These are phyloP conservation scores for Xylaria sp. DNA, from an alignment of 2,329 filamentous ascomycete genomes.

Conservation along the genomic window DNA sequence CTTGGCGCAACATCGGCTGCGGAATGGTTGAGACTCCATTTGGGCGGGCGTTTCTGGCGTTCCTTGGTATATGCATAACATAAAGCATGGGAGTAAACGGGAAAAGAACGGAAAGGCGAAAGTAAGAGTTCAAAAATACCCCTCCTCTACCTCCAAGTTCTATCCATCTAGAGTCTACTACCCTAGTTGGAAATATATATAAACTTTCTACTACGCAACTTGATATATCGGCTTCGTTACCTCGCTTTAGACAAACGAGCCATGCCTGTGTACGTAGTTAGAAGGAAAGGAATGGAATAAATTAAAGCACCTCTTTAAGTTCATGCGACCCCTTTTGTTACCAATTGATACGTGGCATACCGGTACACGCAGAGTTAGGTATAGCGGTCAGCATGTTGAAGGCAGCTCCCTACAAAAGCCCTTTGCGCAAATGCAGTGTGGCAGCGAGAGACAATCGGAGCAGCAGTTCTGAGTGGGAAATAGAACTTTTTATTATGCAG, in stretches of 20 bases:
- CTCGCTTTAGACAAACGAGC: not conserved
- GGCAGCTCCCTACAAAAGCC: not conserved
- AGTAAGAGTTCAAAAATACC: slow-evolving; percentile 41
- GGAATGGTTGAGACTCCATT: not conserved
- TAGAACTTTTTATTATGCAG: slow-evolving; percentile 9
- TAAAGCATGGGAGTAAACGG: not conserved
- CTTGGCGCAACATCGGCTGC: slow-evolving; percentile 4
- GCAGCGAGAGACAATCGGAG: not conserved
- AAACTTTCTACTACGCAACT: slow-evolving; percentile 5
- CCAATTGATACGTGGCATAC: not conserved
- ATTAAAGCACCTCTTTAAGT: not conserved
- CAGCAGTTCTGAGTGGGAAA: not conserved
- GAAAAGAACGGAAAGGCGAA: slow-evolving; percentile 5
- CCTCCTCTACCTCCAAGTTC: slow-evolving; percentile 17
- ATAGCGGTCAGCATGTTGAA: not conserved
- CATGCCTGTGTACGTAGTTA: not conserved
- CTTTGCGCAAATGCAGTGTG: not conserved
- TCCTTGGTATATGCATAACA: not conserved
- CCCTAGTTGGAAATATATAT: slow-evolving; percentile 1
- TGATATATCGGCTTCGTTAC: not conserved
- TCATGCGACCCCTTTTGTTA: not conserved
- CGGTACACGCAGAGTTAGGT: not conserved
- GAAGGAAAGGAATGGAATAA: not conserved
- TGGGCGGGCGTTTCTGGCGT: slow-evolving; percentile 30
- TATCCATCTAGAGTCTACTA: slow-evolving; percentile 8